Conservation (phyloP, 208 protist species). For the Leishmania martiniquensis region DNA sequence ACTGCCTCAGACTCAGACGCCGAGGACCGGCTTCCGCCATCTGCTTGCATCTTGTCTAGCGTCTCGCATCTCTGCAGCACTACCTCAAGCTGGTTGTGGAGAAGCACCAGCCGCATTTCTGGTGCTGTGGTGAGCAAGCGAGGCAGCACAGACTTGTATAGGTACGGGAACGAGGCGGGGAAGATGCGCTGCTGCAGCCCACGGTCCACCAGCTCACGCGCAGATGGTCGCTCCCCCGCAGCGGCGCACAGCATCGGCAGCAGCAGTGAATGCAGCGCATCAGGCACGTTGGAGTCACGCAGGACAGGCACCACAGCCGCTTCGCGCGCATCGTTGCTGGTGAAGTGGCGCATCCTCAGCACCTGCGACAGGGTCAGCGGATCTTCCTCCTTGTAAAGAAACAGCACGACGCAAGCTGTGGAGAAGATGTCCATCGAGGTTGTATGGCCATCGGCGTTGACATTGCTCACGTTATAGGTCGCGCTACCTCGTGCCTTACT, state of each 20-base stretch:
- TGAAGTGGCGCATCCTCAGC: constrained; percentile 45
- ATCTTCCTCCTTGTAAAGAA: constrained; percentile 75
- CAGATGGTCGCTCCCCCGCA: constrained; percentile 43
- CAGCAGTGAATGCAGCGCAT: constrained; percentile 27
- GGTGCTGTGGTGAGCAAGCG: constrained; percentile 51
- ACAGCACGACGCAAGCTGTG: constrained; percentile 65
- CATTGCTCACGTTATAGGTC: constrained; percentile 39
- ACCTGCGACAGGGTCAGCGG: constrained; percentile 68
- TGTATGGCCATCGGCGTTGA: constrained; percentile 75
- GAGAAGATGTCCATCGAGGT: constrained; percentile 88
- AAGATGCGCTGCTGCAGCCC: constrained; percentile 41
- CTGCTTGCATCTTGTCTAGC: neutral
- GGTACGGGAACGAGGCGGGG: constrained; percentile 40
- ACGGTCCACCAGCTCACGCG: constrained; percentile 39
- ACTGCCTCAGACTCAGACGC: neutral
- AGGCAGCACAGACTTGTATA: constrained; percentile 52
- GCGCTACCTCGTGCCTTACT: constrained; percentile 23
- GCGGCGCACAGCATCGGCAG: constrained; percentile 34
- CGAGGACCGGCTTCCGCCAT: neutral
- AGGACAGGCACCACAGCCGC: constrained; percentile 22
- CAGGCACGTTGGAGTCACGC: constrained; percentile 13
- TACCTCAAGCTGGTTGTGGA: constrained; percentile 33
- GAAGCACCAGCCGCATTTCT: constrained; percentile 51
- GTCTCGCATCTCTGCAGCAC: constrained; percentile 15
- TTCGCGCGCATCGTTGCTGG: constrained; percentile 22